phyloP scores from a whole-genome alignment of 78 protist genomes.

The Blattamonas nauphoetae region DNA sequence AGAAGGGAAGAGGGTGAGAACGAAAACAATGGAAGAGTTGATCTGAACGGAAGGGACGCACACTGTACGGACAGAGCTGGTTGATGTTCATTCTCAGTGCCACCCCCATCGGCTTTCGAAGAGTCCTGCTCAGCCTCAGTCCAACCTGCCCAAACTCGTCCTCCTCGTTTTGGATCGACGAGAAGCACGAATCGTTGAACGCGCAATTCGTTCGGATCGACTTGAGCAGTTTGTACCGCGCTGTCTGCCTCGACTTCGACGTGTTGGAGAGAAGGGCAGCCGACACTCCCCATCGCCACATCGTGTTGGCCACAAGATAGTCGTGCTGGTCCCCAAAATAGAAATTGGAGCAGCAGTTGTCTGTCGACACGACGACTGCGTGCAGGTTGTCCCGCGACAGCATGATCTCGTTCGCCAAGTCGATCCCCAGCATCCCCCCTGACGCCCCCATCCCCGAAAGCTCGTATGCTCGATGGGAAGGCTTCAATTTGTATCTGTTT shows the following conservation, averaged over 20 bases:
- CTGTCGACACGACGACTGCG: conserved; percentile 15
- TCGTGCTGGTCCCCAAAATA: conserved; percentile 1
- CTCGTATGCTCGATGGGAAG: background rate
- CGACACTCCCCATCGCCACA: background rate
- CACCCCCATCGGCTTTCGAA: background rate
- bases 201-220: background rate
- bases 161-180: background rate
- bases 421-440: conserved; percentile 1
- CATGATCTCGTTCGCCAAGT: background rate
- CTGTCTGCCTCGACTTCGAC: background rate
- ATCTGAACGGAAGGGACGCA: background rate
- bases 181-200: background rate
- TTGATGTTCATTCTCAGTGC: background rate
- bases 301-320: background rate
- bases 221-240: background rate
- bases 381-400: background rate
- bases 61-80: background rate
- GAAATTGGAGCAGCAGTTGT: conserved; percentile 6
- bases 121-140: background rate
- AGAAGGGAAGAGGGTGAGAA: background rate
- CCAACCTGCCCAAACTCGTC: conserved; percentile 12
- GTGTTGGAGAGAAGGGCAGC: background rate
- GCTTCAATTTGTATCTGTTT: conserved; percentile 10
- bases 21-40: background rate
- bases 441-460: conserved; percentile 21